phyloP scores from a whole-genome alignment of 345 rosid species.

The Linum trigynum region DNA sequence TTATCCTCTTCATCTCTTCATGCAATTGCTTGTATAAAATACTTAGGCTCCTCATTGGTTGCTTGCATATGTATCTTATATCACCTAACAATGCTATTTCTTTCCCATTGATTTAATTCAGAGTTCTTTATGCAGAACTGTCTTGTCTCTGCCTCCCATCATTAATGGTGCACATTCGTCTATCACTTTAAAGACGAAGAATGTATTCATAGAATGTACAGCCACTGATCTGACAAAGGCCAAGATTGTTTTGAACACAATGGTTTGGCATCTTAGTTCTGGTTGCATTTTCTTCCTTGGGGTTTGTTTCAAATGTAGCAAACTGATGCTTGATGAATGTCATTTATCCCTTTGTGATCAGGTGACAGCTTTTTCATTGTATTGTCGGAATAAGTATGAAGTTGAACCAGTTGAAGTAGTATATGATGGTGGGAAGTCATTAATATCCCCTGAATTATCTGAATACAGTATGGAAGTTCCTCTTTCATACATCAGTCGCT shows the following conservation, averaged over 20 bases:
- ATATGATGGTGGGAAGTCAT: constrained; percentile 50
- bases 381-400: constrained; percentile 65
- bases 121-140: constrained; percentile 51
- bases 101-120: constrained; percentile 5
- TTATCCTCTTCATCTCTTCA: neutral
- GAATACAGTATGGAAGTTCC: constrained; percentile 72
- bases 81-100: too few relatives aligned
- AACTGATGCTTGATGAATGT: constrained; percentile 6
- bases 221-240: constrained; percentile 95
- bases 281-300: constrained; percentile 8
- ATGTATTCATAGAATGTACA: constrained; percentile 90
- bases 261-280: constrained; percentile 38
- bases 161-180: constrained; percentile 96
- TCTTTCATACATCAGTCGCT: constrained; percentile 55
- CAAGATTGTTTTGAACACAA: constrained; percentile 76
- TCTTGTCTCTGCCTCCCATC: constrained; percentile 82
- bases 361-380: constrained; percentile 72
- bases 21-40: neutral
- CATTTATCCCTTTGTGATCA: constrained; percentile 15
- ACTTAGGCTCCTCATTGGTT: neutral
- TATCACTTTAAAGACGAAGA: constrained; percentile 78
- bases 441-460: constrained; percentile 65
- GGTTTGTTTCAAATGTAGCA: constrained; percentile 4
- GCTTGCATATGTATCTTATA: constrained; percentile 1
- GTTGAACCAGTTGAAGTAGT: constrained; percentile 89